These are phyloP conservation scores for Maudiozyma pseudohumilis DNA, from an alignment of 805 yeast genomes.

Conservation along the genomic window DNA sequence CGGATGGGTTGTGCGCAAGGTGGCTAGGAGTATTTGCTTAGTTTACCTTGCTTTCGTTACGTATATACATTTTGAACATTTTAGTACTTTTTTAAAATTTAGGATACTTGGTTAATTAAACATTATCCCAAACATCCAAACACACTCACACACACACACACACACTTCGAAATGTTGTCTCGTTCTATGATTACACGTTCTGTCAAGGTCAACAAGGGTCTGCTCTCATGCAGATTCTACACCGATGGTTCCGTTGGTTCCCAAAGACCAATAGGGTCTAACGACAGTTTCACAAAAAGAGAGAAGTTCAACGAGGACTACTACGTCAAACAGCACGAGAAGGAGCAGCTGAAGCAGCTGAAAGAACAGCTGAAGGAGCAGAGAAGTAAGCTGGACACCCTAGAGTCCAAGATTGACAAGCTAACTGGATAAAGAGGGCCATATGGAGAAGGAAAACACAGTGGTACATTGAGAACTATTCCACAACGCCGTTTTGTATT, in stretches of 20 bases:
- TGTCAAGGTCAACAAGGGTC: constrained; percentile 9
- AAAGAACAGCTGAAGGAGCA: constrained; percentile 70
- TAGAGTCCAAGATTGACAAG: constrained; percentile 37
- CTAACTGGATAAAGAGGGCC: constrained; percentile 15
- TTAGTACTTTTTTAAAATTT: too few species aligned
- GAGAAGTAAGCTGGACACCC: constrained; percentile 46
- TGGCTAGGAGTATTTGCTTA: neutral
- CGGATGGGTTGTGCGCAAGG: too few species aligned
- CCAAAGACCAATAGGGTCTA: constrained; percentile 36
- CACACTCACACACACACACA: neutral
- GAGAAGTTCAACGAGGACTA: constrained; percentile 87
- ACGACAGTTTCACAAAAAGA: constrained; percentile 67
- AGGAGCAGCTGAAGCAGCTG: constrained; percentile 70
- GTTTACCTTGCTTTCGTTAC: neutral
- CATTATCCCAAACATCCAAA: neutral
- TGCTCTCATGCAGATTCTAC: constrained; percentile 20
- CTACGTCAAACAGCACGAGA: constrained; percentile 81
- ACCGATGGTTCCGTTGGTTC: constrained; percentile 56
- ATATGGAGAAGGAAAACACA: too few species aligned
- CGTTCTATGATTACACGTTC: constrained; percentile 25
- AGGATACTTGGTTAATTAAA: too few species aligned
- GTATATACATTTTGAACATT: too few species aligned
- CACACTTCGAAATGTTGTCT: constrained; percentile 12
- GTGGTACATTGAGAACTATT: too few species aligned
- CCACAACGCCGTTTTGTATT: too few species aligned